Evolutionary conservation across 331 rosid genomes (phyloP), one percentile per base, ranked within the genome.

Genomic region (Quercus tomentella): DNA sequence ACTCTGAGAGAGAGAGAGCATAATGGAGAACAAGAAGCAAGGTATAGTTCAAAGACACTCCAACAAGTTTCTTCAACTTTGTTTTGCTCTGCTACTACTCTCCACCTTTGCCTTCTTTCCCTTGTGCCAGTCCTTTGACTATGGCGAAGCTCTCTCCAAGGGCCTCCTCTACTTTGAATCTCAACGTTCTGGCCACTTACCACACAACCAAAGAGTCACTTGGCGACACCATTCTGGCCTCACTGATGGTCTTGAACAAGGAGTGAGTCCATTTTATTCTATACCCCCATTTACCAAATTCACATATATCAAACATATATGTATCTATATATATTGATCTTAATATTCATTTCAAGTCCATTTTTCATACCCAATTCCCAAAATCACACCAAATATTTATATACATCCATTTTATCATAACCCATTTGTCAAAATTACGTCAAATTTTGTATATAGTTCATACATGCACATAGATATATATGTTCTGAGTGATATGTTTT

Each of bases 181-280:
- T 7, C 98, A 93, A n/a, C 97, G 98, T 65, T 92, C 98, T 0
- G 98, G 97, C 26, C 92, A 81, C 82, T 66, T 93, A 21, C 98
- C 98, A 45, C 35, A 91, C 91, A 91, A 84, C 77, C 97, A 93
- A 76, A 81, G 96, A 83, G 86, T 82, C 85, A 30, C 85, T 55
- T 93, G 98, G 98, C 97, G 97, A 73, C 84, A 85, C 87, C 92
- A 91, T 72, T 93, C 98, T 22, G 97, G 80, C 83, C 93, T 93
- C 78, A 67, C 78, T 2, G 97, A 93, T 72, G 98, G 98, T 83
- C 91, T 93, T 7, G 89, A 87, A 75, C 90, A 93, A 90, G 97
- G 92, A 83, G 98, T 93, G 55, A 49, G 55, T 49, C 18, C 55
- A 4, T 49, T 49, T 49, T 43, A 2, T 9, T 49, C 2, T 11